Evolutionary conservation across 225 moss, liverwort and hornwort genomes (phyloP), one percentile per base, ranked within the genome.

Genomic region (Pleurozium schreberi): DNA sequence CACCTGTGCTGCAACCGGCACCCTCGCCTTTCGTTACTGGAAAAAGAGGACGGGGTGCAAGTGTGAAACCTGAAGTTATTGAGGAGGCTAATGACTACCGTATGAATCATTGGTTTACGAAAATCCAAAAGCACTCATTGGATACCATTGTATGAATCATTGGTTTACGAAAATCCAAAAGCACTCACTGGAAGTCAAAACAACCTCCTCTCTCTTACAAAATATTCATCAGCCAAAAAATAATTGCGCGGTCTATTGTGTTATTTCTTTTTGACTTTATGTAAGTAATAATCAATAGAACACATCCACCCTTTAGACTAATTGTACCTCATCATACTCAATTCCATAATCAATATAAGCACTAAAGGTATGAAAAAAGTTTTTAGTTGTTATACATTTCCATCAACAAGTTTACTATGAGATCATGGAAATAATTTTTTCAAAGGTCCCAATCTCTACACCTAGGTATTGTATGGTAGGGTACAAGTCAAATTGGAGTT

Each of bases 11-110:
- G 75, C 93, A 93, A 70, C 85, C 91, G 21, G 87, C 91, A 25
- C 92, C 92, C 47, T 92, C 91, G 58, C 90, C 92, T 62, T 69
- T 91, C 50, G 94, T 94, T 58, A 94, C 94, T 84, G 94, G 94
- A 81, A 89, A 91, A 88, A 86, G 94, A 90, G 94, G 94, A 81
- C 92, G 94, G 71, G 93, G 90, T 75, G 93, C 94, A 84, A 88
- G 86, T 58, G 88, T 91, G 69, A 94, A 94, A 78, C 70, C 89
- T 63, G 91, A 94, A 89, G 88, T 86, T 50, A 78, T 89, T n/a
- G 93, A 93, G 68, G 92, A 91, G 53, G 47, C 52, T 40, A 78
- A 71, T 58, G 47, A n/a, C n/a, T n/a, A n/a, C n/a, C n/a, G n/a
- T n/a, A n/a, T n/a, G n/a, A n/a, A n/a, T n/a, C n/a, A n/a, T n/a